These are phyloP conservation scores for Aspergillus sp. DNA, from an alignment of 2,329 filamentous ascomycete genomes.

Conservation along the genomic window DNA sequence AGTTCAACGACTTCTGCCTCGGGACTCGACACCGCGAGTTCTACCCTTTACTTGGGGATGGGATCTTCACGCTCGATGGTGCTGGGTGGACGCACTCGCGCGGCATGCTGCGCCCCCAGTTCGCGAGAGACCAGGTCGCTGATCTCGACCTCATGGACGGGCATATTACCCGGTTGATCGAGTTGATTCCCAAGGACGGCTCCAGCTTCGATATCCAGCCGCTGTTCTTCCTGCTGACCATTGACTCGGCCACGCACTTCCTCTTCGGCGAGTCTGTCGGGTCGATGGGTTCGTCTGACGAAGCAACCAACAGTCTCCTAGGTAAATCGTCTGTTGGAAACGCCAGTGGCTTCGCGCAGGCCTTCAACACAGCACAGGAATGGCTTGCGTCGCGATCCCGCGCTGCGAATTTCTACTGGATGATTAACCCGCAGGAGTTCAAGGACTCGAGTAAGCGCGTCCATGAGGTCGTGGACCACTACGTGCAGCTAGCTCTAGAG, in stretches of 20 bases:
- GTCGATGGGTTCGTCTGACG: conserved; percentile 11
- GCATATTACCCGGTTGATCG: background rate
- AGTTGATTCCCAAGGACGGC: background rate
- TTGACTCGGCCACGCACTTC: background rate
- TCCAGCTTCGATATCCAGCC: conserved; percentile 6
- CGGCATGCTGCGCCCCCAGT: background rate
- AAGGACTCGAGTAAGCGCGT: too few relatives aligned
- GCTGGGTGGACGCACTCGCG: background rate
- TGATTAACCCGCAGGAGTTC: too few relatives aligned
- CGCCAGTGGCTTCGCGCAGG: too few relatives aligned
- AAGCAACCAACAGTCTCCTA: background rate
- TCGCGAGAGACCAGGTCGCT: background rate
- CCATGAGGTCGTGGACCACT: too few relatives aligned
- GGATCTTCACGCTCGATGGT: background rate
- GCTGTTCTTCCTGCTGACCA: background rate
- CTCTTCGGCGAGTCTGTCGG: background rate
- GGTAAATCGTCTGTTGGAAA: too few relatives aligned
- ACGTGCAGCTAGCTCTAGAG: too few relatives aligned
- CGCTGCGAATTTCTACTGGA: too few relatives aligned
- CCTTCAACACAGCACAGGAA: too few relatives aligned
- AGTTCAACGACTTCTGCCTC: conserved; percentile 13
- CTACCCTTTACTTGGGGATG: background rate
- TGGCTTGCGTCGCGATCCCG: too few relatives aligned
- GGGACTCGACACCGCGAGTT: conserved; percentile 4
- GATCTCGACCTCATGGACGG: background rate